These are phyloP conservation scores for Neofusicoccum sp. DNA, from an alignment of 2,329 filamentous ascomycete genomes.

Conservation along the genomic window DNA sequence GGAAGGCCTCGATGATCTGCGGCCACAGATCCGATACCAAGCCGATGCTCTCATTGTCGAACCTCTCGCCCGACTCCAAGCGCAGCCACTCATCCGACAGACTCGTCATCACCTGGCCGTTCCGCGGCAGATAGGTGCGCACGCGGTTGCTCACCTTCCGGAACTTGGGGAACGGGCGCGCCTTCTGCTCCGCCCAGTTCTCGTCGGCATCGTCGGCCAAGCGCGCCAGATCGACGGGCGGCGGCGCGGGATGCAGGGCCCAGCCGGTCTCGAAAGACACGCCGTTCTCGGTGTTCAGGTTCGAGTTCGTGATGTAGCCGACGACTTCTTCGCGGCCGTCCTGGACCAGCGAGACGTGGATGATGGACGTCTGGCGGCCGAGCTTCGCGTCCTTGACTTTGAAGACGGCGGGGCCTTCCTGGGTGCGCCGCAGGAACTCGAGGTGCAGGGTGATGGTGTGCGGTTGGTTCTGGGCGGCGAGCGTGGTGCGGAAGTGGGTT, in stretches of 20 bases:
- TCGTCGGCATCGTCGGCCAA: conserved; percentile 45
- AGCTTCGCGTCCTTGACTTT: conserved; percentile 63
- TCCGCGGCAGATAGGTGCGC: conserved; percentile 52
- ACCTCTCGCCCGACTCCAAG: conserved; percentile 58
- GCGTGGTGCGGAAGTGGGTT: conserved; percentile 59
- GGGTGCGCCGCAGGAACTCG: conserved; percentile 64
- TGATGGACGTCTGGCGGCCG: conserved; percentile 60
- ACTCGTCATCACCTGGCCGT: conserved; percentile 40
- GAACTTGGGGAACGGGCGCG: conserved; percentile 47
- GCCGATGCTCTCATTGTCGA: conserved; percentile 63
- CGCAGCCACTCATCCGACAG: conserved; percentile 67
- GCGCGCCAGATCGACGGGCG: conserved; percentile 42
- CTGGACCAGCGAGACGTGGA: conserved; percentile 62
- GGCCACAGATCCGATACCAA: conserved; percentile 70
- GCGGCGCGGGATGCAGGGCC: conserved; percentile 47
- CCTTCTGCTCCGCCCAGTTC: conserved; percentile 46
- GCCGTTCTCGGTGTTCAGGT: conserved; percentile 60
- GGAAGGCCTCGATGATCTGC: conserved; percentile 57
- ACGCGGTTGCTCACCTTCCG: conserved; percentile 52
- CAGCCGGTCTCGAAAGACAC: conserved; percentile 57
- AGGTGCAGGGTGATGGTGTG: conserved; percentile 64
- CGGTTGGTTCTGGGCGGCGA: conserved; percentile 58
- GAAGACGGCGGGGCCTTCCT: conserved; percentile 56
- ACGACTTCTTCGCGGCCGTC: conserved; percentile 60
- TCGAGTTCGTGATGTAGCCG: conserved; percentile 64